These are phyloP conservation scores for Hymenoscyphus occultus DNA, from an alignment of 2,329 filamentous ascomycete species.

Conservation along the genomic window DNA sequence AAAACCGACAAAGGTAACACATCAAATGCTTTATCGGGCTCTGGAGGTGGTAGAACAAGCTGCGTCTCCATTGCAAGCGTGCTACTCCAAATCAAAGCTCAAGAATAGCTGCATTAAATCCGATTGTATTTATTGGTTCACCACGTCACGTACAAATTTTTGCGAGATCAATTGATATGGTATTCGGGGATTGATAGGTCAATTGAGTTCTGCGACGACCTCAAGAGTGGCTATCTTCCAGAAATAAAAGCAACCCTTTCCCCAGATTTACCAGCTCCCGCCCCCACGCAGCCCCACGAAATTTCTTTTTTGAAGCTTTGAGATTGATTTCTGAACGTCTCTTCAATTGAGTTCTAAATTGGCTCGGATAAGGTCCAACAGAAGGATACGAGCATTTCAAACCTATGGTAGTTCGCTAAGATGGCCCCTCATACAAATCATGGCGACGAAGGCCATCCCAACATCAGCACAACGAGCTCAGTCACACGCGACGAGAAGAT, in stretches of 20 bases:
- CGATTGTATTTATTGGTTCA: constrained; percentile 1
- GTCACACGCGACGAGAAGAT: constrained; percentile 15
- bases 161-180: not conserved
- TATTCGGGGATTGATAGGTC: not conserved
- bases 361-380: not conserved
- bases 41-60: not conserved
- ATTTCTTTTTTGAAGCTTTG: not conserved
- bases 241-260: not conserved
- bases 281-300: not conserved
- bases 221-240: constrained; percentile 1
- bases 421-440: constrained; percentile 1
- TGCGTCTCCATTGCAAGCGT: constrained; percentile 1
- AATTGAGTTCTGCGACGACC: not conserved
- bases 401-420: not conserved
- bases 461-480: constrained; percentile 8
- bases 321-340: not conserved
- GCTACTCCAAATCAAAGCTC: not conserved
- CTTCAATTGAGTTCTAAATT: not conserved
- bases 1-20: constrained; percentile 9
- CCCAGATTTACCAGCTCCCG: not conserved
- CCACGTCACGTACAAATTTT: not conserved
- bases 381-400: not conserved
- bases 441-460: not conserved
- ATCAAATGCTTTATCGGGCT: constrained; percentile 8
- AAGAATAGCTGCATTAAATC: not conserved